These are phyloP conservation scores for Leccinellum luteum DNA, from an alignment of 768 basidiomycete species.

Conservation along the genomic window DNA sequence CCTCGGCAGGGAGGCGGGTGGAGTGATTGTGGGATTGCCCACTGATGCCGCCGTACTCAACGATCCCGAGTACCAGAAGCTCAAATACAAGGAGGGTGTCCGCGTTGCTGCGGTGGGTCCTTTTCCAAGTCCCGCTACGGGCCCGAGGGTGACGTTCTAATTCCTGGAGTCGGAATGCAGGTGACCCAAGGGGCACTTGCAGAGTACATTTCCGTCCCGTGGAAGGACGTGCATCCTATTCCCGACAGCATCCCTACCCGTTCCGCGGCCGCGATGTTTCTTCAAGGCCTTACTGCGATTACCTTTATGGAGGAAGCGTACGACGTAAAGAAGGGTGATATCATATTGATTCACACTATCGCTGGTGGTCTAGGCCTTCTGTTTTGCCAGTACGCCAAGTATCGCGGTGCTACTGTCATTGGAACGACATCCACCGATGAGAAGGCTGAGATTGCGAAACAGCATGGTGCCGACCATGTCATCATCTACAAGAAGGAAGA, in stretches of 20 bases:
- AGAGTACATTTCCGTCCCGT: conserved; percentile 68
- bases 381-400: conserved; percentile 65
- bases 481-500: conserved; percentile 78
- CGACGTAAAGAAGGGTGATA: conserved; percentile 75
- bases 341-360: conserved; percentile 83
- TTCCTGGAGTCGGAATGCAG: conserved; percentile 29
- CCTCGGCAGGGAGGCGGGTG: conserved; percentile 78
- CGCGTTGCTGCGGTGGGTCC: conserved; percentile 59
- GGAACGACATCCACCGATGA: conserved; percentile 85
- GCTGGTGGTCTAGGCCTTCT: conserved; percentile 85
- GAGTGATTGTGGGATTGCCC: conserved; percentile 73
- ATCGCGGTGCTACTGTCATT: conserved; percentile 83
- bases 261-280: conserved; percentile 60
- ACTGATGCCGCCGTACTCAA: conserved; percentile 58
- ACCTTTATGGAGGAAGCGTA: conserved; percentile 85
- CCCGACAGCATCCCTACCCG: conserved; percentile 59
- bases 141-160: not conserved
- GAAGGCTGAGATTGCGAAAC: conserved; percentile 79
- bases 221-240: conserved; percentile 58
- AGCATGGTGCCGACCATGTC: conserved; percentile 83
- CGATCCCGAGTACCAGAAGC: conserved; percentile 60
- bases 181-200: conserved; percentile 54
- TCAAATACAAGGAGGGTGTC: conserved; percentile 64
- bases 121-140: not conserved
- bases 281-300: conserved; percentile 79